Evolutionary conservation across 305 asterid species (phyloP).

Genomic region (Solanum hybrid): DNA sequence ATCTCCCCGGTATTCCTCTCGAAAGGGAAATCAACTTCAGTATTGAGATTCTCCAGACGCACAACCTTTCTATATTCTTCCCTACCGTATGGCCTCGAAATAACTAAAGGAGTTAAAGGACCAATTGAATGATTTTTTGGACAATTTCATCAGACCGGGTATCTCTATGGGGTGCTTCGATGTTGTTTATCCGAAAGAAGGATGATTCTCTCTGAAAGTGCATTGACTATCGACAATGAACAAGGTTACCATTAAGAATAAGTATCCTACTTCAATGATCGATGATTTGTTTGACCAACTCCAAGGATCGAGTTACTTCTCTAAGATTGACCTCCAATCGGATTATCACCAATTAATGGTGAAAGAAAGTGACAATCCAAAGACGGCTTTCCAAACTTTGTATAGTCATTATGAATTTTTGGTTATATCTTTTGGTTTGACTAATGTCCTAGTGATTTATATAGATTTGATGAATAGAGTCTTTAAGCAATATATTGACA

Average conservation of each 20-base stretch:
- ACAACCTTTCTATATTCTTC: not conserved
- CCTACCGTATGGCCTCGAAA: too few relatives aligned
- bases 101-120: too few relatives aligned
- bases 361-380: not conserved
- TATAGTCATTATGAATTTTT: too few relatives aligned
- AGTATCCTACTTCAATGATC: not conserved
- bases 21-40: not conserved
- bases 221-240: not conserved
- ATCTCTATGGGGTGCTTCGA: not conserved
- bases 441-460: too few relatives aligned
- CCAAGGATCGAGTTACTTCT: not conserved
- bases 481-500: too few relatives aligned
- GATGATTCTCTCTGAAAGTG: not conserved
- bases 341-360: not conserved
- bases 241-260: not conserved
- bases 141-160: too few relatives aligned
- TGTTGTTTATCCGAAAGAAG: not conserved
- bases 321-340: not conserved
- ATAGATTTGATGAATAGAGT: too few relatives aligned
- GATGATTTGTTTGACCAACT: not conserved
- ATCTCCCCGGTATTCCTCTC: not conserved
- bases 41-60: not conserved
- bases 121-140: too few relatives aligned
- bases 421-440: too few relatives aligned
- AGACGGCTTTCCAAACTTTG: too few relatives aligned